Percentiles rank a stretch among this genome's conserved stretches.
Conservation (phyloP, 2,329 filamentous ascomycete genomes). For the Penicillium sp. region DNA sequence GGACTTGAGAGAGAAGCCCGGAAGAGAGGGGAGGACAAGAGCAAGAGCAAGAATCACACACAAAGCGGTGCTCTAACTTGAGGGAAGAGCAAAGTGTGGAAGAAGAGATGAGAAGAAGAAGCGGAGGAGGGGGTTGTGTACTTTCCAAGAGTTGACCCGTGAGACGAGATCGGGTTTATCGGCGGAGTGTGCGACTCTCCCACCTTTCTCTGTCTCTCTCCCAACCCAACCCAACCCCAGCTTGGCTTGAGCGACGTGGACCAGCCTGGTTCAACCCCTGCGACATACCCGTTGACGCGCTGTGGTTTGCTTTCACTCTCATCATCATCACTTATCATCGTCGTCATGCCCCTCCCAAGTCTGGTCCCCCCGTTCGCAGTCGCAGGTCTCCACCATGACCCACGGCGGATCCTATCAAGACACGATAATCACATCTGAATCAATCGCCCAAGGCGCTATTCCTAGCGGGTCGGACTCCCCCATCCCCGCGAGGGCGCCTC, state of each 20-base stretch:
- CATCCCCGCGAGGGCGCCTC: constrained; percentile 1
- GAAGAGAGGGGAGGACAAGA: no score
- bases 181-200: not conserved
- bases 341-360: constrained; percentile 5
- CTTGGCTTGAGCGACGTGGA: not conserved
- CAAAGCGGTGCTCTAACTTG: no score
- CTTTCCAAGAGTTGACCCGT: constrained; percentile 2
- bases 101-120: constrained; percentile 7
- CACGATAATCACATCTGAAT: constrained; percentile 2
- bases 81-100: not conserved
- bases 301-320: not conserved
- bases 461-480: not conserved
- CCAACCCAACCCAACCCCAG: not conserved
- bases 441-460: not conserved
- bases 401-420: constrained; percentile 11
- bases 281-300: not conserved
- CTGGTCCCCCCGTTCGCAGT: constrained; percentile 6
- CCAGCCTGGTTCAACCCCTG: not conserved
- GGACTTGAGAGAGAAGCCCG: no score
- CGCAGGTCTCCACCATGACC: constrained; percentile 14
- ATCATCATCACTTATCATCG: constrained; percentile 21
- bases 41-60: constrained; percentile 3
- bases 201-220: not conserved
- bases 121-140: constrained; percentile 8
- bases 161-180: constrained; percentile 12